These are phyloP conservation scores for Trichosporon sp. DNA, from an alignment of 1,284 basidiomycete genomes.

Conservation along the genomic window DNA sequence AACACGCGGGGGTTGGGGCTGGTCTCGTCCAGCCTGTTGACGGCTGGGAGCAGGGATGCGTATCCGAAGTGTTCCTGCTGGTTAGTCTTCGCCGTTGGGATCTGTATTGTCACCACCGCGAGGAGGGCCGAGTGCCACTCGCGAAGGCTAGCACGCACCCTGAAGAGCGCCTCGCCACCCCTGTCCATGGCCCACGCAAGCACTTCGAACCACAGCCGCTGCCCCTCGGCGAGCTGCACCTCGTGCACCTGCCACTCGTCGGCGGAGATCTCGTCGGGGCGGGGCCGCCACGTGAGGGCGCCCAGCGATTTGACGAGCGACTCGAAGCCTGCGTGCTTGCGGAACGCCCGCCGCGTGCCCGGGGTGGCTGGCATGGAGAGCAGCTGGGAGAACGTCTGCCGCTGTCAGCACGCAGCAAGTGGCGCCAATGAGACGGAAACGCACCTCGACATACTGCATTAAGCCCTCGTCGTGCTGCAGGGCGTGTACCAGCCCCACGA, in stretches of 20 bases:
- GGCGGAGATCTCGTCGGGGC: slow-evolving; percentile 14
- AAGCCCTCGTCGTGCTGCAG: slow-evolving; percentile 22
- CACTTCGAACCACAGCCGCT: slow-evolving; percentile 37
- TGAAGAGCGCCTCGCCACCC: slow-evolving; percentile 27
- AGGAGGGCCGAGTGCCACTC: no score
- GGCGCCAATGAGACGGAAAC: slow-evolving; percentile 10
- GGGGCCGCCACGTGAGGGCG: slow-evolving; percentile 25
- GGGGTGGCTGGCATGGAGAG: slow-evolving; percentile 24
- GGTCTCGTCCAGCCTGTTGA: slow-evolving; percentile 9
- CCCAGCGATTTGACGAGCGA: slow-evolving; percentile 24
- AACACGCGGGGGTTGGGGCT: slow-evolving; percentile 29
- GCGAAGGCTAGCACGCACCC: slow-evolving; percentile 23
- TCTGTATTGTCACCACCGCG: no score
- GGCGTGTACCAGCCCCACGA: slow-evolving; percentile 28
- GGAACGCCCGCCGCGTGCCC: slow-evolving; percentile 29
- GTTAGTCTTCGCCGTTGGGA: not conserved
- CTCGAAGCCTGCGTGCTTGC: slow-evolving; percentile 33
- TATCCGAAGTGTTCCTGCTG: slow-evolving; percentile 33
- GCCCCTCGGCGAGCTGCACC: slow-evolving; percentile 42
- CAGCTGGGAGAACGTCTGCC: slow-evolving; percentile 40
- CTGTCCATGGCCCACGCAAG: slow-evolving; percentile 40
- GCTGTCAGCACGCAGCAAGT: slow-evolving; percentile 3
- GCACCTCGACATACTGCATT: slow-evolving; percentile 42
- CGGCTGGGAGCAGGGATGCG: slow-evolving; percentile 21
- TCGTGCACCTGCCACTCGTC: slow-evolving; percentile 41